Evolutionary conservation across 2,329 filamentous ascomycete genomes (phyloP).

Genomic region (Lachnellula hyalina): DNA sequence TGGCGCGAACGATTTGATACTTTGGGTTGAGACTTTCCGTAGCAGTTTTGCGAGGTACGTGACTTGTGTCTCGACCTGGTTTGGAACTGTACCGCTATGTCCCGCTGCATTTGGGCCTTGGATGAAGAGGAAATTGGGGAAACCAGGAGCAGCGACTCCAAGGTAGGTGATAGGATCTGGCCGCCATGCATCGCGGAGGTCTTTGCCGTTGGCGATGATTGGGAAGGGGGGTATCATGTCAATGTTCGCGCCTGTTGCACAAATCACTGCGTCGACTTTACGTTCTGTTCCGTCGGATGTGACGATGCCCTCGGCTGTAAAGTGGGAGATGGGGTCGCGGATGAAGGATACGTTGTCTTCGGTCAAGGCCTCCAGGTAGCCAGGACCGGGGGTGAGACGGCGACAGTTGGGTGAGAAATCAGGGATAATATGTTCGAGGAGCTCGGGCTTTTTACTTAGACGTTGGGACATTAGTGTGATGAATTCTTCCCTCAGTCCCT

Average conservation of each 20-base stretch:
- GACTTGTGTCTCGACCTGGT: constrained; percentile 60
- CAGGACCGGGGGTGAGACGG: constrained; percentile 42
- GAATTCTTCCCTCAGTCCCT: constrained; percentile 31
- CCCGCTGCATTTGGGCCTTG: constrained; percentile 56
- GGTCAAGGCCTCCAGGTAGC: constrained; percentile 60
- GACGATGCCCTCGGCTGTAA: constrained; percentile 56
- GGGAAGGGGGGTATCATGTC: constrained; percentile 56
- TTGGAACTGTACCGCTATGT: constrained; percentile 60
- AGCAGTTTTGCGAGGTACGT: constrained; percentile 62
- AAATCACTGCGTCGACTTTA: constrained; percentile 60
- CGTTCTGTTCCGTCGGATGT: constrained; percentile 51
- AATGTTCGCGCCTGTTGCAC: constrained; percentile 61
- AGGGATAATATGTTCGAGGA: constrained; percentile 30
- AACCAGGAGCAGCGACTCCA: constrained; percentile 56
- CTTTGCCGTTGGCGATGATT: constrained; percentile 48
- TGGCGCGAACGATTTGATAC: constrained; percentile 57
- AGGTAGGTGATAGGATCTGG: constrained; percentile 61
- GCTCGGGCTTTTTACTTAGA: constrained; percentile 37
- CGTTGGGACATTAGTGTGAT: constrained; percentile 36
- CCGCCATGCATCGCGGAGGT: constrained; percentile 53
- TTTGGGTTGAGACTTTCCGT: constrained; percentile 60
- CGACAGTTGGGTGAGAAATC: constrained; percentile 41
- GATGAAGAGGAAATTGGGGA: constrained; percentile 63
- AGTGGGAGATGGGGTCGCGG: constrained; percentile 48
- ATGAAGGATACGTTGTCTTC: constrained; percentile 60